Evolutionary conservation across 345 rosid species (phyloP), one percentile per base, ranked within the genome.

Genomic region (Salix brachista): DNA sequence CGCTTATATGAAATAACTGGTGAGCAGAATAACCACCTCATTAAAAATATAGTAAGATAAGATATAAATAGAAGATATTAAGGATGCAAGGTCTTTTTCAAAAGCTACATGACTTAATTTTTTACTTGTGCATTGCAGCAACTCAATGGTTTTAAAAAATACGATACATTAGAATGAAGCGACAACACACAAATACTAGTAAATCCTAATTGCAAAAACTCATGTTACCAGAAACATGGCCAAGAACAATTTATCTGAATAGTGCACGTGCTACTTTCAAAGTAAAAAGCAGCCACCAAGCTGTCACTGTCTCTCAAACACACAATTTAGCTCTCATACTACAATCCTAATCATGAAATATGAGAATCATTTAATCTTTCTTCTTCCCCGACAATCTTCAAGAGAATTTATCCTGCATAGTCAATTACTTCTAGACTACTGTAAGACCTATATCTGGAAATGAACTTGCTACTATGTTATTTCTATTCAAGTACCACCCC

Each of bases 1-100:
- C 91, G 86, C 87, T 87, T 72, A 93, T 70, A 77, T 89, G 98
- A 79, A 87, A 96, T 75, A 90, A 61, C 99, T 96, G 90, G 60
- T 72, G 82, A 77, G 78, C 25, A 78, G 71, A 44, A 79, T 32
- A 81, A 84, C 69, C 69, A 50, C 37, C 10, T 65, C 13, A 26
- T 77, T 25, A 18, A 39, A 58, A 37, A n/a, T 42, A 54, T 8
- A 37, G 19, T 67, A 32, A 19, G 30, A 23, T 79, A 26, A 37
- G 18, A 30, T 60, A 23, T 5, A 32, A 39, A 7, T 30, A 36
- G 46, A 3, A 6, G 34, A 16, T 26, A 66, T 4, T 16, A 72
- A 58, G 25, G 64, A 25, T 39, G 54, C 13, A 37, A 46, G 8
- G 21, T 44, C 4, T 8, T 5, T 41, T 69, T 16, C 16, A 11